Conservation (phyloP, 768 basidiomycete species). For the Gelatoporia subvermispora region DNA sequence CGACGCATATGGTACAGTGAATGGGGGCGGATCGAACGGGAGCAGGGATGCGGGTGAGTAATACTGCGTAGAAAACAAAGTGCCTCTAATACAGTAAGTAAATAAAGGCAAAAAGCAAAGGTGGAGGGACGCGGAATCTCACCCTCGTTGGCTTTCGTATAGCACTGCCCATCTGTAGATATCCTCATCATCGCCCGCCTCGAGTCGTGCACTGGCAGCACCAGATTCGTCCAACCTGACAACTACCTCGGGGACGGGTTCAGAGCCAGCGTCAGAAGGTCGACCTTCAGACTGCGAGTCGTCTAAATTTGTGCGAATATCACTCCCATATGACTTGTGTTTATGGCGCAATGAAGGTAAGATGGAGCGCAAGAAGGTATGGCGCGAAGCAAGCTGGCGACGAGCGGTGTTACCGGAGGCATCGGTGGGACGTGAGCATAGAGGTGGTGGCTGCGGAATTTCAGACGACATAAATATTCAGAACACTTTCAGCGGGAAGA, state of each 20-base stretch:
- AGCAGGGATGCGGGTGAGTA: slow-evolving; percentile 70
- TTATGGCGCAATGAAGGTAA: background rate
- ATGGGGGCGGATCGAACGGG: slow-evolving; percentile 68
- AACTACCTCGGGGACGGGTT: background rate
- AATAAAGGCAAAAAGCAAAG: background rate
- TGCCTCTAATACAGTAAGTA: slow-evolving; percentile 35
- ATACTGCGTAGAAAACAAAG: slow-evolving; percentile 65
- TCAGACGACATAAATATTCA: too few relatives aligned
- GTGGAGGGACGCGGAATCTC: slow-evolving; percentile 18
- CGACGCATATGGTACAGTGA: slow-evolving; percentile 49
- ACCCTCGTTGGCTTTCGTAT: slow-evolving; percentile 86
- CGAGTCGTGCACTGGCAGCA: background rate
- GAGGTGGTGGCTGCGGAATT: slow-evolving; percentile 29
- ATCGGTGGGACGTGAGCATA: slow-evolving; percentile 35
- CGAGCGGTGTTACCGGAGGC: slow-evolving; percentile 42
- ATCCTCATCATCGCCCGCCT: slow-evolving; percentile 10
- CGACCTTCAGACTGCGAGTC: background rate
- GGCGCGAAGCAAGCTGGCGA: slow-evolving; percentile 24
- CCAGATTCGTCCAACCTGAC: background rate
- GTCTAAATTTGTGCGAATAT: background rate
- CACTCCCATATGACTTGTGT: background rate
- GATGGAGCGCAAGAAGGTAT: background rate
- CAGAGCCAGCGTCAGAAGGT: background rate
- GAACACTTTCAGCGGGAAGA: too few relatives aligned
- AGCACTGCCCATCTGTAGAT: slow-evolving; percentile 72